Percentiles rank a stretch among this genome's conserved stretches.
Conservation (phyloP, 305 asterid species). For the Rubia occidens region DNA sequence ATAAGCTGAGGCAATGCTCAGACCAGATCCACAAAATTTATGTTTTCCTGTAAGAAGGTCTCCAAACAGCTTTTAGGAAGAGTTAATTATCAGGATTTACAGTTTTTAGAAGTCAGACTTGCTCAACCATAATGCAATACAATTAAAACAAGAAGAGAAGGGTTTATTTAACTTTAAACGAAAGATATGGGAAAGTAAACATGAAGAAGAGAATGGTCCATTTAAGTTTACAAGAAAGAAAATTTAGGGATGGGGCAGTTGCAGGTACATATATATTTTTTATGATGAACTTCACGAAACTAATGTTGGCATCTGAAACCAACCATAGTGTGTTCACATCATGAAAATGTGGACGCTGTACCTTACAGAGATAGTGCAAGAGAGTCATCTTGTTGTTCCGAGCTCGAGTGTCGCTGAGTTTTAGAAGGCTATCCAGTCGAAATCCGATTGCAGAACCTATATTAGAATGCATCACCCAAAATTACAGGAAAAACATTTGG, state of each 20-base stretch:
- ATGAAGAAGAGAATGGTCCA: background rate
- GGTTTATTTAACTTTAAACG: background rate
- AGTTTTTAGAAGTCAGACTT: background rate
- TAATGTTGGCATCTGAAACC: background rate
- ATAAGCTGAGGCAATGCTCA: background rate
- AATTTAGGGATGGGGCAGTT: background rate
- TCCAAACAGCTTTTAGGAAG: background rate
- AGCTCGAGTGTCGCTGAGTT: conserved; percentile 77
- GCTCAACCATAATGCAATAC: background rate
- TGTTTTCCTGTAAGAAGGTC: background rate
- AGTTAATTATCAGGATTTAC: background rate
- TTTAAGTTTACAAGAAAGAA: background rate
- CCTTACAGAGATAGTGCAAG: conserved; percentile 89
- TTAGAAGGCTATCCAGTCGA: conserved; percentile 83
- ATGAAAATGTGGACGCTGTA: conserved; percentile 15
- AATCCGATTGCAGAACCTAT: conserved; percentile 89
- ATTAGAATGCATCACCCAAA: background rate
- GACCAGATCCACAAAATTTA: background rate
- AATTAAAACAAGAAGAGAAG: background rate
- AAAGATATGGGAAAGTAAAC: background rate
- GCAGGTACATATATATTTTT: background rate
- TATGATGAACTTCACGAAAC: background rate
- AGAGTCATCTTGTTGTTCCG: conserved; percentile 76
- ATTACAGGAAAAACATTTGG: background rate
- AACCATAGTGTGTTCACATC: background rate